Percentiles rank a stretch among this genome's conserved stretches.
Conservation (phyloP, 129 eudicot species). For the Flaveria linearis region DNA sequence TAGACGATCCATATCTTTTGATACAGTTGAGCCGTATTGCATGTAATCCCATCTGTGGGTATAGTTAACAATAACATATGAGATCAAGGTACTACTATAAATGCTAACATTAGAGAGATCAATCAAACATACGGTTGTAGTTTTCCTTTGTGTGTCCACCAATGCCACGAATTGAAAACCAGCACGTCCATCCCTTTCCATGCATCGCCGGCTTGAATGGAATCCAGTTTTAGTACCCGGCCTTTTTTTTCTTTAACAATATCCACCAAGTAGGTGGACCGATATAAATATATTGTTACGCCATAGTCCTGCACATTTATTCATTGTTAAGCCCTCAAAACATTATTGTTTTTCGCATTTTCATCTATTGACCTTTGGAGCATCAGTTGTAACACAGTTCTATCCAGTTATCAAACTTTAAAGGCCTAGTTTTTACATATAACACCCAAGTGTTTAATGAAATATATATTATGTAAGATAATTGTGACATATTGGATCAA, state of each 20-base stretch:
- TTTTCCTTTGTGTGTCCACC: slow-evolving; percentile 81
- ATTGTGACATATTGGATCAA: not conserved
- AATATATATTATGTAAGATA: not conserved
- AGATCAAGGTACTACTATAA: not conserved
- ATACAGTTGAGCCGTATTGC: slow-evolving; percentile 60
- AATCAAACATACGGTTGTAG: slow-evolving; percentile 49
- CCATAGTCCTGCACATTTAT: slow-evolving; percentile 70
- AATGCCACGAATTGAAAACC: slow-evolving; percentile 79
- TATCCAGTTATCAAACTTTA: no score
- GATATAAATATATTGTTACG: slow-evolving; percentile 57
- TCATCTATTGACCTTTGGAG: not conserved
- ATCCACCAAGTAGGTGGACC: slow-evolving; percentile 72
- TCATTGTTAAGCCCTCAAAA: slow-evolving; percentile 5
- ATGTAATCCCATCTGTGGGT: slow-evolving; percentile 73
- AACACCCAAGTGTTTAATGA: no score
- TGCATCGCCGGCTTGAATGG: slow-evolving; percentile 54
- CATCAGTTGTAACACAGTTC: no score
- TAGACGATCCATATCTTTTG: slow-evolving; percentile 72
- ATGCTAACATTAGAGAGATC: not conserved
- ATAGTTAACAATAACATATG: not conserved
- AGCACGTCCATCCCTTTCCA: slow-evolving; percentile 89
- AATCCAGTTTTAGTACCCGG: slow-evolving; percentile 59
- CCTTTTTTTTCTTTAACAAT: slow-evolving; percentile 55
- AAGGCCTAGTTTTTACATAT: no score
- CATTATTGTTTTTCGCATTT: not conserved